These are phyloP conservation scores for Pythium coloratum DNA, from an alignment of 352 stramenopile genomes.

Conservation along the genomic window DNA sequence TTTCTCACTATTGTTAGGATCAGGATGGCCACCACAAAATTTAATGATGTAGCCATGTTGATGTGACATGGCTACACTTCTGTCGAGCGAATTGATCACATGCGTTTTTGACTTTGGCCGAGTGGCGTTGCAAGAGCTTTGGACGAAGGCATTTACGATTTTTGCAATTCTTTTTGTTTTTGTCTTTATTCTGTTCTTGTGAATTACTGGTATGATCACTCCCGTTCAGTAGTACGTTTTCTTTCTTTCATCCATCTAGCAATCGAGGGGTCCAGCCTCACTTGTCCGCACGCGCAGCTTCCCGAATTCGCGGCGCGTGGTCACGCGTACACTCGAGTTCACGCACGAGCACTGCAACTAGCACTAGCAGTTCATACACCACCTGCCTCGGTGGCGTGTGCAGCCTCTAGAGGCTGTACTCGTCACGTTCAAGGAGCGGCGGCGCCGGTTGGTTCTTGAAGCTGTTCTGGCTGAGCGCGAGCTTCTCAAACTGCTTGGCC, in stretches of 20 bases:
- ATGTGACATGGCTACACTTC: too few relatives aligned
- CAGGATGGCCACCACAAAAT: too few relatives aligned
- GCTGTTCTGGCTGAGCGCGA: conserved; percentile 79
- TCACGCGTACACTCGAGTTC: not conserved
- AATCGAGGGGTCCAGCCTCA: not conserved
- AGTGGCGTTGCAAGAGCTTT: too few relatives aligned
- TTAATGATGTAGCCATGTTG: too few relatives aligned
- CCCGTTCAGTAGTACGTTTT: not conserved
- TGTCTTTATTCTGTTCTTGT: not conserved
- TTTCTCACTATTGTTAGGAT: too few relatives aligned
- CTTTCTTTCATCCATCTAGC: conserved; percentile 2
- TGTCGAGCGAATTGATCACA: too few relatives aligned
- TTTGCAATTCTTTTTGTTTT: not conserved
- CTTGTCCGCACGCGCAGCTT: conserved; percentile 1
- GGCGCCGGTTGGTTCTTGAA: conserved; percentile 78
- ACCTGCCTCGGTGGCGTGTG: conserved; percentile 1
- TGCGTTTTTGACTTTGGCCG: too few relatives aligned
- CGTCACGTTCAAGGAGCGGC: conserved; percentile 69
- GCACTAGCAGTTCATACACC: conserved; percentile 1
- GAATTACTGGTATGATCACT: conserved; percentile 1
- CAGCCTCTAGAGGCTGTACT: conserved; percentile 73
- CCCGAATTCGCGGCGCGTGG: not conserved
- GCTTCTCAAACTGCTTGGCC: conserved; percentile 85
- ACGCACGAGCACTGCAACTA: not conserved
- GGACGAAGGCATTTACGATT: not conserved